These are phyloP conservation scores for Cucurbitaria berberidis DNA, from an alignment of 2,329 filamentous ascomycete species.

Conservation along the genomic window DNA sequence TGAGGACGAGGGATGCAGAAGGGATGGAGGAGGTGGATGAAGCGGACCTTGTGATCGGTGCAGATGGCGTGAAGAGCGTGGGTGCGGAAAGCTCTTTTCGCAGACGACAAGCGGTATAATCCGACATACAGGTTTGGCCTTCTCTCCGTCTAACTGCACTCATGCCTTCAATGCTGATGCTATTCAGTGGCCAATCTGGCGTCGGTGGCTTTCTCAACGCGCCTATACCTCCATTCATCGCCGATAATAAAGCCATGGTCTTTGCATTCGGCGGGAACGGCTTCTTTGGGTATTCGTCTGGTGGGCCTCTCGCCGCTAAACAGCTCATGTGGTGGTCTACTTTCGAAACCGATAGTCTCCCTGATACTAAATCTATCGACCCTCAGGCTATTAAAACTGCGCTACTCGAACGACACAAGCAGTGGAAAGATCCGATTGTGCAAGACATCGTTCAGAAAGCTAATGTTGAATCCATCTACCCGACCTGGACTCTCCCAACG, in stretches of 20 bases:
- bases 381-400: conserved; percentile 36
- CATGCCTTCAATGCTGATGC: not conserved
- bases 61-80: conserved; percentile 37
- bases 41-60: conserved; percentile 39
- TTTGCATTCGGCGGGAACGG: conserved; percentile 57
- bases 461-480: conserved; percentile 54
- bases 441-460: conserved; percentile 45
- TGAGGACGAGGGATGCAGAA: conserved; percentile 7
- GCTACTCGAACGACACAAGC: conserved; percentile 50
- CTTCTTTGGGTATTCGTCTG: conserved; percentile 58
- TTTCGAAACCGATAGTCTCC: conserved; percentile 21
- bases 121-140: conserved; percentile 25
- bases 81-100: conserved; percentile 28
- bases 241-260: conserved; percentile 46
- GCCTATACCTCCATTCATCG: conserved; percentile 37
- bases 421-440: conserved; percentile 55
- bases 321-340: conserved; percentile 57
- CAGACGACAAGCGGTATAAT: conserved; percentile 16
- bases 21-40: conserved; percentile 16
- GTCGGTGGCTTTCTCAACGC: conserved; percentile 55
- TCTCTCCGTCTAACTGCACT: not conserved
- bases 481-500: conserved; percentile 56
- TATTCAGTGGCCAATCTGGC: conserved; percentile 38
- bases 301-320: conserved; percentile 28
- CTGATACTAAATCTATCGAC: conserved; percentile 15